A percentile compares a stretch with the other conserved stretches of the same genome.
Evolutionary conservation across 1,139 yeast genomes (phyloP).

Genomic region (Kurtzmaniella quercitrusa): DNA sequence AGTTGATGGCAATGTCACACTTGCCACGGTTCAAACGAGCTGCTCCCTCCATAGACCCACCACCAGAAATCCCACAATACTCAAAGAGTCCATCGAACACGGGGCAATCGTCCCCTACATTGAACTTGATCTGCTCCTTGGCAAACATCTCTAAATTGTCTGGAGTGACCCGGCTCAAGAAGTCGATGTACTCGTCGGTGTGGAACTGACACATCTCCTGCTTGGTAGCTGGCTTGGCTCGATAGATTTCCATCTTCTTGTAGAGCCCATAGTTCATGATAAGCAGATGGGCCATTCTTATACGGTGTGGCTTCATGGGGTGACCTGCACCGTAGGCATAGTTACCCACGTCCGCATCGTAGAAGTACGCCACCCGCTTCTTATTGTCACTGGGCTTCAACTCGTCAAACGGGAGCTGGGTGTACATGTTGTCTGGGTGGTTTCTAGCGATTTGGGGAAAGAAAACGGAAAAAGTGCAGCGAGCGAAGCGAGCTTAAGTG

Average conservation of each 20-base stretch:
- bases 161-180: constrained; percentile 87
- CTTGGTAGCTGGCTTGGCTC: constrained; percentile 97
- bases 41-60: constrained; percentile 97
- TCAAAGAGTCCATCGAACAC: constrained; percentile 95
- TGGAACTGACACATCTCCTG: constrained; percentile 99
- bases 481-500: not conserved
- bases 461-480: not conserved
- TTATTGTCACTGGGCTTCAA: constrained; percentile 37
- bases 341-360: constrained; percentile 85
- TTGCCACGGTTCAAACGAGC: constrained; percentile 88
- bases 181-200: constrained; percentile 95
- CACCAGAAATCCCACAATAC: constrained; percentile 90
- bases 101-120: constrained; percentile 97
- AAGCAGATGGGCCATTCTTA: constrained; percentile 96
- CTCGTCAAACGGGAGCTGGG: constrained; percentile 45
- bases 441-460: not conserved
- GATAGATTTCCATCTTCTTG: constrained; percentile 93
- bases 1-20: constrained; percentile 93
- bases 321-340: constrained; percentile 98
- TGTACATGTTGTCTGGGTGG: constrained; percentile 24
- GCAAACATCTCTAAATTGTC: constrained; percentile 89
- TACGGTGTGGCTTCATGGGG: constrained; percentile 98
- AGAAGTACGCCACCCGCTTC: constrained; percentile 45
- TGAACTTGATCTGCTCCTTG: constrained; percentile 90
- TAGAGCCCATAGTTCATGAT: constrained; percentile 96